phyloP scores from a whole-genome alignment of 441 rosid genomes.

The Viola pubescens region DNA sequence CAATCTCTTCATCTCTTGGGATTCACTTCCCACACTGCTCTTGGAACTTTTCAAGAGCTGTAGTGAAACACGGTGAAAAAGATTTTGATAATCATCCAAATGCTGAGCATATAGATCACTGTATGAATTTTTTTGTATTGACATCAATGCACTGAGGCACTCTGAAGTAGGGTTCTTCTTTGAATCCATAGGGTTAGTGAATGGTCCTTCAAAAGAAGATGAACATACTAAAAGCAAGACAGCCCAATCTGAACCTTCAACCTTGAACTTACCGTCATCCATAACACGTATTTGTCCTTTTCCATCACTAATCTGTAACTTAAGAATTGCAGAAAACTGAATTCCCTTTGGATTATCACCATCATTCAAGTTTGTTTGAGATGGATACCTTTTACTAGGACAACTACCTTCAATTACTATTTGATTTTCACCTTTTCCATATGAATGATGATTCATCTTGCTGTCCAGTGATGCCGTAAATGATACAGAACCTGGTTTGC shows the following conservation, averaged over 20 bases:
- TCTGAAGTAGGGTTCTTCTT: conserved; percentile 54
- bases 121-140: conserved; percentile 39
- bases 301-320: conserved; percentile 47
- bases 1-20: conserved; percentile 17
- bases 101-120: conserved; percentile 56
- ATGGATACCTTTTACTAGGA: conserved; percentile 49
- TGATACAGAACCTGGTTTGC: conserved; percentile 56
- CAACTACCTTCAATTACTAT: conserved; percentile 64
- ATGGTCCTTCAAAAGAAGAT: conserved; percentile 89
- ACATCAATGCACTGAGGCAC: conserved; percentile 30
- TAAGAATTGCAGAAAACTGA: conserved; percentile 60
- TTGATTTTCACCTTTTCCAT: conserved; percentile 39
- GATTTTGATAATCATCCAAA: conserved; percentile 68
- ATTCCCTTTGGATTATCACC: conserved; percentile 59
- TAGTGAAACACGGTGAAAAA: conserved; percentile 70
- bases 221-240: conserved; percentile 56
- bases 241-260: conserved; percentile 76
- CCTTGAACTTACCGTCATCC: conserved; percentile 57
- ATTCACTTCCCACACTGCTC: conserved; percentile 17
- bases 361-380: conserved; percentile 29
- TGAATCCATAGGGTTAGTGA: conserved; percentile 61
- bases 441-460: conserved; percentile 45
- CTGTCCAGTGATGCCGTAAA: conserved; percentile 65
- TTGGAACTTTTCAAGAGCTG: conserved; percentile 53
- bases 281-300: conserved; percentile 36